Conservation (phyloP, 2,329 filamentous ascomycete species). For the Microsporum audouinii region DNA sequence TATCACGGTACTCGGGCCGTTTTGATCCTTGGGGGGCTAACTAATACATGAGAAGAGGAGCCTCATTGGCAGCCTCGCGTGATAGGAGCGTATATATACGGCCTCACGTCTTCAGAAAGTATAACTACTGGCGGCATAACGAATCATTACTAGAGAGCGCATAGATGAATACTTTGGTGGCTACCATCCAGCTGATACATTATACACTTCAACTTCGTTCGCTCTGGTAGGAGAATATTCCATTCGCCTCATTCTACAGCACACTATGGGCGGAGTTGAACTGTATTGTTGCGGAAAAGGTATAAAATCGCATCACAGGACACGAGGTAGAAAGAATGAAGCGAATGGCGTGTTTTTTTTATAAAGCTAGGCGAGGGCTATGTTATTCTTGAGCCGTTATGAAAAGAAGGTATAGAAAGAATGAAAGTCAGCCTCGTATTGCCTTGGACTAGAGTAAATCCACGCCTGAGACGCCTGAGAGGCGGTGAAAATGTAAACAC, state of each 20-base stretch:
- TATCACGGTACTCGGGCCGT: neutral
- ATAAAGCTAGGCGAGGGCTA: neutral
- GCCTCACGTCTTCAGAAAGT: neutral
- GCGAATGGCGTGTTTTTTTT: neutral
- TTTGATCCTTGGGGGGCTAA: neutral
- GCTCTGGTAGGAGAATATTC: neutral
- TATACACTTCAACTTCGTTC: neutral
- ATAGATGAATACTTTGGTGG: neutral
- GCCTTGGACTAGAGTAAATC: neutral
- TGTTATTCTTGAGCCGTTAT: neutral
- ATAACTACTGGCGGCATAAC: neutral
- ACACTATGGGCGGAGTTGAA: neutral
- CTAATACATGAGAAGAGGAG: neutral
- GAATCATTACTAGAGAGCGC: neutral
- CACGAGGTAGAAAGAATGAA: neutral
- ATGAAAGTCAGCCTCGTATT: neutral
- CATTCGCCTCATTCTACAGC: neutral
- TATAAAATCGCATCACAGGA: neutral
- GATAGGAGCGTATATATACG: neutral
- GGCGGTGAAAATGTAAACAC: neutral
- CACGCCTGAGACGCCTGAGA: neutral
- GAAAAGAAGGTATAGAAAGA: neutral
- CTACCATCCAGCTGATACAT: neutral
- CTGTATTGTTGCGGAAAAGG: neutral
- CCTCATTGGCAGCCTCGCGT: slow-evolving; percentile 1